Base-by-base conservation (phyloP, 257 asterid species). In the Agastache rugosa region DNA sequence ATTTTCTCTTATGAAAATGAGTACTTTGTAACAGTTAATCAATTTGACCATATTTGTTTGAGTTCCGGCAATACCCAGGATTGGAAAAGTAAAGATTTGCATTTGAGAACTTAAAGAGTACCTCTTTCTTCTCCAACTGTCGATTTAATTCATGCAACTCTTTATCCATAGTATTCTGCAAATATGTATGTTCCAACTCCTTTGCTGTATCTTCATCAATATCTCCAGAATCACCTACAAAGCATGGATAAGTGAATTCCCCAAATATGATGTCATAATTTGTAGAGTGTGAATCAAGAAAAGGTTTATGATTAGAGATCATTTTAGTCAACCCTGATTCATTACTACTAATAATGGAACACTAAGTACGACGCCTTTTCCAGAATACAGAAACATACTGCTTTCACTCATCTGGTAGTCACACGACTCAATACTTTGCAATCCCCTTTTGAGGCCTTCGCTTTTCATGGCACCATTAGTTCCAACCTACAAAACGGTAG, bases 111-210 rank as follows among this genome's bases (percentile, higher is more conserved):
- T 73, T 20, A 60, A 66, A 27, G 35, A 11, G 42, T 83, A 89
- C 97, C 98, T 95, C 97, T 87, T 95, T 95, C 85, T 87, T 89
- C 88, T 93, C 97, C 78, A 95, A 79, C 70, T 90, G 94, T 63
- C 84, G 81, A 84, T 91, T 95, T 82, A 95, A 78, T 83, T 95
- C 98, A 58, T 66, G 74, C 84, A 95, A 82, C 85, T 95, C 96
- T 84, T 95, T 92, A 86, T 93, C 99, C 97, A 95, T 76, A 42
- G 86, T 88, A 78, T 86, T 95, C 87, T 93, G 99, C 84, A 92
- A 77, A 82, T 91, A 91, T 61, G 91, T 86, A 84, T 95, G 99
- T 81, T 95, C 99, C 95, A 90, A 89, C 79, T 95, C 99, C 73
- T 95, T 95, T 3, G 81, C 95, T 29, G 96, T 72, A 83, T 89